Base-by-base conservation (phyloP, 129 eudicot species). In the Artemisia annua region DNA sequence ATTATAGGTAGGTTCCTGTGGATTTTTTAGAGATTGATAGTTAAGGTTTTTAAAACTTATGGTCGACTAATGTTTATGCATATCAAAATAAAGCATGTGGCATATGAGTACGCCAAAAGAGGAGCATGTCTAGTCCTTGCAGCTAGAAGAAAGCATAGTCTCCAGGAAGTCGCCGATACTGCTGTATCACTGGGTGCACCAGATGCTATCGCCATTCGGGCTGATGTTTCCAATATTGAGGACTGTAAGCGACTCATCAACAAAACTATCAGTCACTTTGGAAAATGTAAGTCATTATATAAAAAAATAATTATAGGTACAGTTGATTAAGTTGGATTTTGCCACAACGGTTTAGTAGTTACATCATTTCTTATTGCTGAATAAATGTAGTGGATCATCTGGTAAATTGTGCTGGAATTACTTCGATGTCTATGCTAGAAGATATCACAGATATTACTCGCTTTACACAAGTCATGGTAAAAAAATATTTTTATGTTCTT, bases 71-170 rank as follows among this genome's bases (percentile, higher is more conserved):
- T n/a, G n/a, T n/a, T 20, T 22, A 15, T 69, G 11, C 66, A 26
- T 10, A 35, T 48, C 10, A 11, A 48, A 14, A 17, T 64, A 70
- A 67, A 84, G 87, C 90, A 88, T 64, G 17, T 83, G 12, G 89
- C 87, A 4, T 88, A 88, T 26, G 91, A 83, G 67, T 86, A 88
- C 28, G 91, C 86, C 5, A 88, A 66, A 52, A 86, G 89, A 83
- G 91, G 96, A 57, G 88, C 96, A 11, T 78, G 71, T 71, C 66
- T 83, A 57, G 87, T 75, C 12, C 67, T 88, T 48, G 88, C 78
- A 0, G 96, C 96, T 62, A 79, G 91, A 73, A 83, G 96, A 70
- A 78, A 70, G 70, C 28, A 83, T 12, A 73, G 76, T 56, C 87
- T 88, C 26, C 77, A 55, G 15, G 80, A 79, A 73, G 96, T 88